phyloP scores from a whole-genome alignment of 805 yeast species.

The Yarrowia deformans region DNA sequence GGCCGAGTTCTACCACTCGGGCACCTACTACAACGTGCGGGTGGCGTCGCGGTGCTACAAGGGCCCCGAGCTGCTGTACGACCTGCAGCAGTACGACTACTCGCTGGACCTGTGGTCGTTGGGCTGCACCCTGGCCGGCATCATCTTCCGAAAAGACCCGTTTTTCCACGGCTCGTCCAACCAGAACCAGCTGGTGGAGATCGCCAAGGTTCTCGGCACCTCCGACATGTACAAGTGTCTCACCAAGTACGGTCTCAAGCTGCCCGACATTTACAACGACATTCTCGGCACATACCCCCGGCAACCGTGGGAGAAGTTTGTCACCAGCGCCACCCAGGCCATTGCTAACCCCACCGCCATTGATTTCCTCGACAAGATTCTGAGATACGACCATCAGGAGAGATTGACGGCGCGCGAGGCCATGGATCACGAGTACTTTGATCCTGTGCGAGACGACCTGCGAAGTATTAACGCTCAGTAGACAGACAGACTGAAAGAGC shows the following conservation, averaged over 20 bases:
- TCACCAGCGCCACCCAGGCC: conserved; percentile 72
- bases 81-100: conserved; percentile 83
- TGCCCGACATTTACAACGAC: conserved; percentile 84
- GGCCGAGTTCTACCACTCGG: conserved; percentile 91
- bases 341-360: conserved; percentile 74
- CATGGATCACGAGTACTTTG: conserved; percentile 65
- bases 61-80: conserved; percentile 89
- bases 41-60: conserved; percentile 92
- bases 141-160: conserved; percentile 88
- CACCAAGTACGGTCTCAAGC: conserved; percentile 68
- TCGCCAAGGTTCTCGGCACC: conserved; percentile 86
- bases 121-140: conserved; percentile 91
- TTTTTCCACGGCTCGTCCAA: conserved; percentile 91
- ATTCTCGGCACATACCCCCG: conserved; percentile 74
- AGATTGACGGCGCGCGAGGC: conserved; percentile 90
- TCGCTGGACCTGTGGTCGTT: conserved; percentile 89
- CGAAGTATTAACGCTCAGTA: conserved; percentile 29
- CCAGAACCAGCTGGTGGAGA: conserved; percentile 89
- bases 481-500: neutral
- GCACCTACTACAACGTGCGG: conserved; percentile 87
- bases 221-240: conserved; percentile 73
- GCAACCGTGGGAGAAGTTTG: conserved; percentile 85
- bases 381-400: conserved; percentile 87
- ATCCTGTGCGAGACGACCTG: conserved; percentile 47
- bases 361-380: conserved; percentile 79